Conservation (phyloP, 768 basidiomycete species). For the Chalciporus pseudorubinellus region DNA sequence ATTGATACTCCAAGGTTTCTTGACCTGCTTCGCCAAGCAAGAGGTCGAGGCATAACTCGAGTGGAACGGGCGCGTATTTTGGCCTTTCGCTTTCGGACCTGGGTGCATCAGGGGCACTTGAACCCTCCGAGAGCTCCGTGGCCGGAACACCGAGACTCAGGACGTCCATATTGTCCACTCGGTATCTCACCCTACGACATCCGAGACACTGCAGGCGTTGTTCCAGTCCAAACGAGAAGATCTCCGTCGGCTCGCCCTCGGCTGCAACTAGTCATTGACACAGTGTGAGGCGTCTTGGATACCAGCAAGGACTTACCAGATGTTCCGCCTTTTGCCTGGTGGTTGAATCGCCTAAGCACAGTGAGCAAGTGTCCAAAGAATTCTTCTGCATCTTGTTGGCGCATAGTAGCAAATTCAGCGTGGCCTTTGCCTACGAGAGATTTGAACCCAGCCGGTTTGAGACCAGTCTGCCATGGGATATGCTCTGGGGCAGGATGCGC, state of each 20-base stretch:
- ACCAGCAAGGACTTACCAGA: conserved; percentile 19
- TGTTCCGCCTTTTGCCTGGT: conserved; percentile 43
- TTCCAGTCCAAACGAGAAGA: conserved; percentile 81
- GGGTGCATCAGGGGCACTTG: background rate
- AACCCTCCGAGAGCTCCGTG: conserved; percentile 28
- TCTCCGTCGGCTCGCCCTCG: conserved; percentile 61
- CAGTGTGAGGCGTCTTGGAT: background rate
- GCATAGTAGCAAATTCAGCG: conserved; percentile 93
- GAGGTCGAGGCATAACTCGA: conserved; percentile 60
- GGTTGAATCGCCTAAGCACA: conserved; percentile 63
- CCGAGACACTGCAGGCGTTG: conserved; percentile 80
- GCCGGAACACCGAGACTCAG: conserved; percentile 82
- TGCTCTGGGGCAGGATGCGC: conserved; percentile 29
- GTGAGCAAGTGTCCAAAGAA: conserved; percentile 84
- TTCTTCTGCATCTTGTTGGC: conserved; percentile 95
- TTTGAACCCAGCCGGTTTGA: conserved; percentile 84
- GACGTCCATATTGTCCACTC: conserved; percentile 70
- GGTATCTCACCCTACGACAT: conserved; percentile 81
- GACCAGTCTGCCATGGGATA: conserved; percentile 61
- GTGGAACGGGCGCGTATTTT: conserved; percentile 57
- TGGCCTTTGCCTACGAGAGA: conserved; percentile 89
- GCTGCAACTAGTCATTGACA: background rate
- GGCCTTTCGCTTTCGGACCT: conserved; percentile 37
- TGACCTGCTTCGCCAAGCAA: conserved; percentile 42
- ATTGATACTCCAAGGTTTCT: conserved; percentile 78